Conservation (phyloP, 2,329 filamentous ascomycete genomes). For the Trichoderma sp. region DNA sequence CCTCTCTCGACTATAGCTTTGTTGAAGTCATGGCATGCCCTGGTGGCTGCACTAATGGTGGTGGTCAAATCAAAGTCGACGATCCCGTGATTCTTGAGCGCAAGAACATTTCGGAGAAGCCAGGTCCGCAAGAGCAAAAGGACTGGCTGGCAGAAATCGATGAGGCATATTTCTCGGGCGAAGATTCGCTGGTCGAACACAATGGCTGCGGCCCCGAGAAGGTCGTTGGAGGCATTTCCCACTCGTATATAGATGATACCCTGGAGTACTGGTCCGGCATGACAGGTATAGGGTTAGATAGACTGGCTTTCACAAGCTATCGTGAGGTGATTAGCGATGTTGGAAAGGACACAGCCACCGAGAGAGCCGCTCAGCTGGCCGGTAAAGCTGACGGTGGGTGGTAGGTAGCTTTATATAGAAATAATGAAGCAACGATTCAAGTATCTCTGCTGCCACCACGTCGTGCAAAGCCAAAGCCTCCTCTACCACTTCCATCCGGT, state of each 20-base stretch:
- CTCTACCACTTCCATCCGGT: conserved; percentile 74
- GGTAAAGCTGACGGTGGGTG: conserved; percentile 92
- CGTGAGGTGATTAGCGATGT: conserved; percentile 94
- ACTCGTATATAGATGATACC: conserved; percentile 64
- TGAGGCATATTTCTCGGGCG: conserved; percentile 84
- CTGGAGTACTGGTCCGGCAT: conserved; percentile 74
- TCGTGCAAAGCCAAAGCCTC: conserved; percentile 73
- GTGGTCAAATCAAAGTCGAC: conserved; percentile 89
- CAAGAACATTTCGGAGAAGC: conserved; percentile 52
- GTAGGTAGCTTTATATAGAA: conserved; percentile 50
- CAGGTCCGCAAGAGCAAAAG: conserved; percentile 78
- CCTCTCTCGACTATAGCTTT: conserved; percentile 74
- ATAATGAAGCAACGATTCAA: conserved; percentile 27
- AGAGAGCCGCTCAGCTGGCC: conserved; percentile 84
- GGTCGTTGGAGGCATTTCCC: conserved; percentile 66
- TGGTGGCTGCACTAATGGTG: conserved; percentile 97
- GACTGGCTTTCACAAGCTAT: conserved; percentile 81
- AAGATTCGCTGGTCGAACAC: conserved; percentile 49
- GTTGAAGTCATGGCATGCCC: conserved; percentile 99
- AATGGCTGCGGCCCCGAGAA: conserved; percentile 26
- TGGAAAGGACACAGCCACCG: conserved; percentile 71
- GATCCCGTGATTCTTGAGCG: conserved; percentile 65
- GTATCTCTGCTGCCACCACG: conserved; percentile 59
- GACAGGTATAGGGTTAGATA: conserved; percentile 70
- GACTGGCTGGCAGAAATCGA: conserved; percentile 81